Base-by-base conservation (phyloP, 2,329 filamentous ascomycete genomes). In the Penicillium verrucosum region DNA sequence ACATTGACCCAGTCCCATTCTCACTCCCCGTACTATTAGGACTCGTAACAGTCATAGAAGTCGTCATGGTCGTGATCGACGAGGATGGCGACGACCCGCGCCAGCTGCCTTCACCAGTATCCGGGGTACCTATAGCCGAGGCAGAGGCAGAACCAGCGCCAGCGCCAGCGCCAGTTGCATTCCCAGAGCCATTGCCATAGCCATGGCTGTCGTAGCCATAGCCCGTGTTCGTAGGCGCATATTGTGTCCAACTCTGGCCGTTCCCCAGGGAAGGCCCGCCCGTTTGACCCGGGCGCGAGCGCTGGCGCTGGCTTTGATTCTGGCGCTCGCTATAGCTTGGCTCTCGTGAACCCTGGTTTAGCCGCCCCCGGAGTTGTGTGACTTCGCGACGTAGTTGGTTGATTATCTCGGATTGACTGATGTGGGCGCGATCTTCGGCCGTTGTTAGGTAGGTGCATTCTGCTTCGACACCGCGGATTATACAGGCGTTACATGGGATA, bases 401-500 rank as follows among this genome's bases (percentile, higher is more conserved):
- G 36, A 70, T 70, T 25, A 68, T 62, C 32, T 69, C 77, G 38
- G 81, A 75, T 65, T 85, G 80, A 80, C 87, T 85, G 43, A 87
- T 80, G 58, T 82, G 78, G 72, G 87, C 87, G 37, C 85, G 85
- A 60, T 87, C 82, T 38, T 86, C 85, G 66, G 66, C 50, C 5
- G 64, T 68, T 11, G 68, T 64, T 11, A 66, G 61, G 57, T 70
- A 70, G 16, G 63, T 63, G 57, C 68, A 70, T 59, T 70, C 66
- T 5, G 67, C 56, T 52, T 66, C 60, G 32, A 67, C 51, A 41
- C 68, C 66, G 41, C 68, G 68, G 43, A 58, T 55, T 21, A 65
- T 61, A 54, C 68, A 70, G 16, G 67, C 62, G 8, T 63, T 56
- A 44, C 68, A 70, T 14, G 68, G 68, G 34, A 65, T 60, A 27